Evolutionary conservation across 345 rosid genomes (phyloP).

Genomic region (Trapa bicornis): DNA sequence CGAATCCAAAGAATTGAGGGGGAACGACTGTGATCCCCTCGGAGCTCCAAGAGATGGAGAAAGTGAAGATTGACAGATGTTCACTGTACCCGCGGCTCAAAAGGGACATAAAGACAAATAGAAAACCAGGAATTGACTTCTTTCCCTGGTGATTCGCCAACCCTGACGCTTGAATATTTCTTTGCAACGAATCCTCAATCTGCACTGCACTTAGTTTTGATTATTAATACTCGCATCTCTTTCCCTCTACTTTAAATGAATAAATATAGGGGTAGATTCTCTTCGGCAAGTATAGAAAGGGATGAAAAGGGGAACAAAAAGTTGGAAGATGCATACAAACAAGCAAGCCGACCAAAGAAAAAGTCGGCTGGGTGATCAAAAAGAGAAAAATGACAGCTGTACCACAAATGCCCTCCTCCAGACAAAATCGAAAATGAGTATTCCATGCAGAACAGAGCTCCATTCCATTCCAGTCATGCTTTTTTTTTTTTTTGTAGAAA

Average conservation of each 20-base stretch:
- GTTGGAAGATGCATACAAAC: background rate
- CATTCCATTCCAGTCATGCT: background rate
- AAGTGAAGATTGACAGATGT: conserved; percentile 1
- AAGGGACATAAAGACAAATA: conserved; percentile 4
- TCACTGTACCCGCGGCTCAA: background rate
- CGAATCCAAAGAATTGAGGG: background rate
- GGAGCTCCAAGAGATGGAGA: background rate
- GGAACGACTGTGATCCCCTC: background rate
- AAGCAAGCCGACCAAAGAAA: conserved; percentile 2
- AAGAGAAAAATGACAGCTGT: conserved; percentile 4
- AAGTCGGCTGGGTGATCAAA: conserved; percentile 5
- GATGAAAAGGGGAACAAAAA: background rate
- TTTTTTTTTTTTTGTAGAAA: too few relatives aligned
- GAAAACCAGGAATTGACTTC: conserved; percentile 1
- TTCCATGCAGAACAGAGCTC: background rate
- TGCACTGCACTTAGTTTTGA: conserved; percentile 34
- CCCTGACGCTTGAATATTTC: conserved; percentile 9
- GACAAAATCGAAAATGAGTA: background rate
- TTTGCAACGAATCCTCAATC: conserved; percentile 8
- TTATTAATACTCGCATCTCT: background rate
- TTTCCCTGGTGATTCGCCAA: conserved; percentile 7
- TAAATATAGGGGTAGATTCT: background rate
- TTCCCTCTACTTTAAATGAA: background rate
- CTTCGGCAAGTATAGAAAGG: background rate
- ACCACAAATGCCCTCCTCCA: background rate